A percentile compares a stretch with the other conserved stretches of the same genome.
Evolutionary conservation across 345 rosid genomes (phyloP).

Genomic region (Hirschfeldia incana): DNA sequence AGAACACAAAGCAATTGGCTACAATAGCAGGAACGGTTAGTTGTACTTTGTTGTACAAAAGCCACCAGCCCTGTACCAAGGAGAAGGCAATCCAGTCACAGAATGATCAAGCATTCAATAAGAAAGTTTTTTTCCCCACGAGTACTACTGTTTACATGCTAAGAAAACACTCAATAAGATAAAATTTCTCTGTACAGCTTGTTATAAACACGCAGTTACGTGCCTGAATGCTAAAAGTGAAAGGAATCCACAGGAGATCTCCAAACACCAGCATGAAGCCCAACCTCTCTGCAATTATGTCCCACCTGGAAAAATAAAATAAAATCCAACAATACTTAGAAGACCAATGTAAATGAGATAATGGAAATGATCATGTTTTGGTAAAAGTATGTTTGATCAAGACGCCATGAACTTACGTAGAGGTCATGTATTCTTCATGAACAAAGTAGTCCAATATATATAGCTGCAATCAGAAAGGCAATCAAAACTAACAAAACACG

Average conservation of each 20-base stretch:
- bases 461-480: not conserved
- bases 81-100: slow-evolving; percentile 28
- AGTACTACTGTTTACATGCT: not conserved
- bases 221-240: slow-evolving; percentile 96
- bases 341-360: not conserved
- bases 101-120: slow-evolving; percentile 10
- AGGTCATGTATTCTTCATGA: not conserved
- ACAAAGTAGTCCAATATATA: not conserved
- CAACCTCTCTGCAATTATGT: slow-evolving; percentile 90
- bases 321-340: not conserved
- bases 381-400: not conserved
- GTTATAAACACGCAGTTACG: slow-evolving; percentile 28
- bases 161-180: too few relatives aligned
- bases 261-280: slow-evolving; percentile 98
- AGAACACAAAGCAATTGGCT: slow-evolving; percentile 62
- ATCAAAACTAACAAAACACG: not conserved
- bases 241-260: slow-evolving; percentile 86
- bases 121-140: not conserved
- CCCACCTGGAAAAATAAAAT: slow-evolving; percentile 59
- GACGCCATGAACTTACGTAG: not conserved
- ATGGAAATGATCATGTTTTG: not conserved
- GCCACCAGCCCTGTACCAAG: slow-evolving; percentile 87
- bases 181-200: too few relatives aligned
- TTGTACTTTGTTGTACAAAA: slow-evolving; percentile 73
- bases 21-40: slow-evolving; percentile 55